Evolutionary conservation across 2,329 filamentous ascomycete genomes (phyloP), one percentile per base, ranked within the genome.

Genomic region (Lasiodiplodia theobromae): DNA sequence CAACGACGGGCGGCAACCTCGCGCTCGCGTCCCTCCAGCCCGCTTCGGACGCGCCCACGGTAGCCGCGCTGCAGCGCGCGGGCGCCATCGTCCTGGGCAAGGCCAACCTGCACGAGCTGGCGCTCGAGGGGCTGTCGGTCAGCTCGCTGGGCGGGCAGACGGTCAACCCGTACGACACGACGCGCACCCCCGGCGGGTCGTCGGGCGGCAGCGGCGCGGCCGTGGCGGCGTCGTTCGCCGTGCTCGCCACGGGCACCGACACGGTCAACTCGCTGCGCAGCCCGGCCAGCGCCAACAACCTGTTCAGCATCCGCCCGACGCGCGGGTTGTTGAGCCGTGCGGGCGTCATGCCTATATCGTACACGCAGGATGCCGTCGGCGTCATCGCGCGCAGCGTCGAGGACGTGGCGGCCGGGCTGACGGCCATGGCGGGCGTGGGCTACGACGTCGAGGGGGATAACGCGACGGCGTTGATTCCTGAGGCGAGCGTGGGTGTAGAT

Each of bases 121-220:
- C 89, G 0, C 79, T 91, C 0, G 88, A 91, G 73, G 89, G 89
- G 0, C 80, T 90, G 49, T 86, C 84, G 1, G 87, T 89, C 1
- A 90, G 88, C 0, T 89, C 87, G 0, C 74, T 89, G 0, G 88
- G 87, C 14, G 89, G 89, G 0, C 89, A 91, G 76, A 90, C 88
- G 0, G 75, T 87, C 70, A 91, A 91, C 74, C 88, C 89, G 0
- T 92, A 93, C 71, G 89, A 92, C 74, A 76, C 80, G 1, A 83
- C 82, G 0, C 85, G 91, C n/a, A 91, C 89, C 0, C 88, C 89
- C 0, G 89, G 89, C 3, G 89, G 89, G 0, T 88, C 86, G 54
- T 89, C 87, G 37, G 88, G 88, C 12, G 89, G 89, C 0, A 88
- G 86, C 0, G 88, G 86, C 0, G 88, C 87, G 0, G 87, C 87